These are phyloP conservation scores for Aechmea fasciata DNA, from an alignment of 176 grass and related monocot genomes.

Conservation along the genomic window DNA sequence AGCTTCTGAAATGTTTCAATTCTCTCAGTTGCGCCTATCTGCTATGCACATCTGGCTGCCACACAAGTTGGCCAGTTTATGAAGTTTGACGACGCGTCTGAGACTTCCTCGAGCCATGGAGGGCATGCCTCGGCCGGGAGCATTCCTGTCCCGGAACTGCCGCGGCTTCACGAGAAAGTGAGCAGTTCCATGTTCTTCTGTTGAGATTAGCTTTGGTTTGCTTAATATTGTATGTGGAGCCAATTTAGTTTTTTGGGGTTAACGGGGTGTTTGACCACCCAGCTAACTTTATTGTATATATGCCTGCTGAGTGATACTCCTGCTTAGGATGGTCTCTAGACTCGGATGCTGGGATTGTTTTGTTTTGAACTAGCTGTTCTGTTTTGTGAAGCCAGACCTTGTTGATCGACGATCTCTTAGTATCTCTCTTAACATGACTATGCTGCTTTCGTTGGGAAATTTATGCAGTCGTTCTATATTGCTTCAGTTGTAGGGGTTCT, in stretches of 20 bases:
- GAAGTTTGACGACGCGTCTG: slow-evolving; percentile 72
- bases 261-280: neutral
- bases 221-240: neutral
- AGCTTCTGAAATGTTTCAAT: neutral
- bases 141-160: slow-evolving; percentile 44
- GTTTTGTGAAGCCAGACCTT: too few relatives aligned
- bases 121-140: slow-evolving; percentile 30
- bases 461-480: too few relatives aligned
- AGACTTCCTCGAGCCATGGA: slow-evolving; percentile 59
- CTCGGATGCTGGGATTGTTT: too few relatives aligned
- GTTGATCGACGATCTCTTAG: too few relatives aligned
- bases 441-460: too few relatives aligned
- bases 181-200: slow-evolving; percentile 90
- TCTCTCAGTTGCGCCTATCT: slow-evolving; percentile 69
- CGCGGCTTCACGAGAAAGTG: slow-evolving; percentile 70
- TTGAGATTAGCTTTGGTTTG: slow-evolving; percentile 9
- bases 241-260: neutral
- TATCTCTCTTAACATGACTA: too few relatives aligned
- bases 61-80: slow-evolving; percentile 70
- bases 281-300: slow-evolving; percentile 1
- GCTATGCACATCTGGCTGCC: slow-evolving; percentile 72
- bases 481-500: too few relatives aligned
- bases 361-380: too few relatives aligned
- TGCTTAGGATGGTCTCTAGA: too few relatives aligned
- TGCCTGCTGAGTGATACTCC: neutral